A percentile compares a stretch with the other conserved stretches of the same genome.
Evolutionary conservation across 2,329 filamentous ascomycete genomes (phyloP).

Genomic region (Phyllosticta ampelicida): DNA sequence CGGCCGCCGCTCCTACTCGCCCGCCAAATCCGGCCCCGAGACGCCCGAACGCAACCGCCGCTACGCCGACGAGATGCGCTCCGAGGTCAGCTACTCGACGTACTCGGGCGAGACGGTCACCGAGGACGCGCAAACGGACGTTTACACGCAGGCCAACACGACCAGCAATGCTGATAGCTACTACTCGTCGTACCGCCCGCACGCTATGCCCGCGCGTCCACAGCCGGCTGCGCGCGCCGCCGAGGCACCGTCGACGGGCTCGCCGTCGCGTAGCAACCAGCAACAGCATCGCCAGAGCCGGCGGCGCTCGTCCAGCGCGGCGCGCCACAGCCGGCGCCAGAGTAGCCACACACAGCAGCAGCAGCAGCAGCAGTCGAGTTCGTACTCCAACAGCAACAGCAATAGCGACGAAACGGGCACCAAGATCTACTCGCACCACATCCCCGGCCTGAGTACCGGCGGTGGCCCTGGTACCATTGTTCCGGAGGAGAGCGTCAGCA

Average conservation of each 20-base stretch:
- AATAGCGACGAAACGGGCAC: conserved; percentile 37
- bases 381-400: conserved; percentile 14
- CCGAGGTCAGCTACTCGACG: conserved; percentile 28
- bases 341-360: neutral
- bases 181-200: conserved; percentile 32
- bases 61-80: conserved; percentile 41
- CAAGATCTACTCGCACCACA: conserved; percentile 46
- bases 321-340: conserved; percentile 15
- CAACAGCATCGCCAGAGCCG: conserved; percentile 18
- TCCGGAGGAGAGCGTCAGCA: conserved; percentile 29
- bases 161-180: conserved; percentile 8
- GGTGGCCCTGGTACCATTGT: conserved; percentile 22
- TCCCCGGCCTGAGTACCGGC: conserved; percentile 38
- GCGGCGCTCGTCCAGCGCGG: neutral
- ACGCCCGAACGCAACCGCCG: conserved; percentile 13
- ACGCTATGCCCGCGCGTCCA: conserved; percentile 18
- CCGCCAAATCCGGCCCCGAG: conserved; percentile 11
- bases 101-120: conserved; percentile 28
- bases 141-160: conserved; percentile 9
- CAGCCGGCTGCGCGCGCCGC: conserved; percentile 16
- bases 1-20: conserved; percentile 17
- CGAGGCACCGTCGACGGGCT: conserved; percentile 9
- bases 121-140: conserved; percentile 20
- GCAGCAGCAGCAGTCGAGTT: neutral
- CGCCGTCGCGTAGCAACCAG: conserved; percentile 16